phyloP scores from a whole-genome alignment of 1,284 basidiomycete genomes.

The Lentinula novae-zelandiae region DNA sequence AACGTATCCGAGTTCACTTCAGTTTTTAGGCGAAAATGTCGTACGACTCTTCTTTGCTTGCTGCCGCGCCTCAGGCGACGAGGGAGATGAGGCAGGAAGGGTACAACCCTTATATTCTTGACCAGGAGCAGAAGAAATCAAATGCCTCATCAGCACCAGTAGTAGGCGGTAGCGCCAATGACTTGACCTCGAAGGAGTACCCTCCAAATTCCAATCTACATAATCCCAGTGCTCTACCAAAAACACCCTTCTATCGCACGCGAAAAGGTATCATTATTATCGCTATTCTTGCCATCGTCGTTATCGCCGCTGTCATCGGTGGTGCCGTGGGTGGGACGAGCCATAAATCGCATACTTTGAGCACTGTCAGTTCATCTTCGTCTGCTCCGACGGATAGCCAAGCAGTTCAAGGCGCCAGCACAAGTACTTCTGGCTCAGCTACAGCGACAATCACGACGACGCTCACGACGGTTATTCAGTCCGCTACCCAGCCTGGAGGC shows the following conservation, averaged over 20 bases:
- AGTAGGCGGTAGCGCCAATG: not conserved
- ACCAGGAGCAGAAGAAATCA: not conserved
- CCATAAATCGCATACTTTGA: not conserved
- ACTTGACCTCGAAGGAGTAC: not conserved
- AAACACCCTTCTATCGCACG: constrained; percentile 9
- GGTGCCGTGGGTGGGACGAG: constrained; percentile 7
- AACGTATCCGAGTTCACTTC: not conserved
- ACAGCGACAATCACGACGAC: not conserved
- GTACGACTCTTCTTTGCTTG: constrained; percentile 9
- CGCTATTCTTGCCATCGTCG: not conserved
- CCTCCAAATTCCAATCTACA: not conserved
- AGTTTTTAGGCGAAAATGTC: not conserved
- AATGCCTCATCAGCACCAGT: not conserved
- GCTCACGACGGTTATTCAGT: not conserved
- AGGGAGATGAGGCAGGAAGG: constrained; percentile 10
- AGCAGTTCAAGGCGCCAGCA: not conserved
- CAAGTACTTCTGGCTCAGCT: not conserved
- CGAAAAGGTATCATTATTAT: constrained; percentile 11
- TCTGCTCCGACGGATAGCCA: not conserved
- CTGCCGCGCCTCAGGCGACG: constrained; percentile 10
- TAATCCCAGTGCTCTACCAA: not conserved
- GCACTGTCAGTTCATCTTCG: not conserved
- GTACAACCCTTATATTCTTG: constrained; percentile 9
- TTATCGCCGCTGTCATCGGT: constrained; percentile 11
- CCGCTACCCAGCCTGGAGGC: not conserved